Percentiles rank a stretch among this genome's conserved stretches.
Evolutionary conservation across 2,329 filamentous ascomycete species (phyloP).

Genomic region (Stylonectria norvegica): DNA sequence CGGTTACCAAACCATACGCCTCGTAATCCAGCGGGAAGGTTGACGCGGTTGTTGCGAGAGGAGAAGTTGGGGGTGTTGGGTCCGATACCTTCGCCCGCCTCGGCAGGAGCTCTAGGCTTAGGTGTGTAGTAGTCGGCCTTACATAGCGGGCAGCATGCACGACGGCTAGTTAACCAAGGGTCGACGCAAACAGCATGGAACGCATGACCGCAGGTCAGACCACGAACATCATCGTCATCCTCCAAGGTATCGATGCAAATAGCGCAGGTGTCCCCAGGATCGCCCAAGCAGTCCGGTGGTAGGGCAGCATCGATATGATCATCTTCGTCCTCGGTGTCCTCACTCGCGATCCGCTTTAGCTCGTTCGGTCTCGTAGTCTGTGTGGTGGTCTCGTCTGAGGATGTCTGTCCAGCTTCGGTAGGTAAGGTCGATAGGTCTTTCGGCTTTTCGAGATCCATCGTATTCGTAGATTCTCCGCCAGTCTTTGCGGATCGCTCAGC

Average conservation of each 20-base stretch:
- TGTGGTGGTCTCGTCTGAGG: conserved; percentile 21
- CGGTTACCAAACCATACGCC: conserved; percentile 39
- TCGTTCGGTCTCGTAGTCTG: conserved; percentile 14
- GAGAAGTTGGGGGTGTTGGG: conserved; percentile 26
- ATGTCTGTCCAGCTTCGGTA: conserved; percentile 23
- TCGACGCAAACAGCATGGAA: conserved; percentile 96
- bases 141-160: conserved; percentile 94
- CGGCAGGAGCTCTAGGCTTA: conserved; percentile 67
- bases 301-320: conserved; percentile 80
- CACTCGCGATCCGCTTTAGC: conserved; percentile 43
- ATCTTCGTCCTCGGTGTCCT: conserved; percentile 65
- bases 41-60: conserved; percentile 43
- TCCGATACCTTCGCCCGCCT: conserved; percentile 37
- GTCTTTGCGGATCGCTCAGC: conserved; percentile 13
- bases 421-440: conserved; percentile 5
- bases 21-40: conserved; percentile 43
- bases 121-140: conserved; percentile 97
- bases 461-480: conserved; percentile 9
- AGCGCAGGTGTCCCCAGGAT: conserved; percentile 88
- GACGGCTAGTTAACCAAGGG: conserved; percentile 90
- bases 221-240: conserved; percentile 92
- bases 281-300: conserved; percentile 74
- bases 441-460: conserved; percentile 22
- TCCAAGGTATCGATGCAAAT: conserved; percentile 95
- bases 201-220: conserved; percentile 92